Base-by-base conservation (phyloP, 345 rosid genomes). In the Firmiana major region DNA sequence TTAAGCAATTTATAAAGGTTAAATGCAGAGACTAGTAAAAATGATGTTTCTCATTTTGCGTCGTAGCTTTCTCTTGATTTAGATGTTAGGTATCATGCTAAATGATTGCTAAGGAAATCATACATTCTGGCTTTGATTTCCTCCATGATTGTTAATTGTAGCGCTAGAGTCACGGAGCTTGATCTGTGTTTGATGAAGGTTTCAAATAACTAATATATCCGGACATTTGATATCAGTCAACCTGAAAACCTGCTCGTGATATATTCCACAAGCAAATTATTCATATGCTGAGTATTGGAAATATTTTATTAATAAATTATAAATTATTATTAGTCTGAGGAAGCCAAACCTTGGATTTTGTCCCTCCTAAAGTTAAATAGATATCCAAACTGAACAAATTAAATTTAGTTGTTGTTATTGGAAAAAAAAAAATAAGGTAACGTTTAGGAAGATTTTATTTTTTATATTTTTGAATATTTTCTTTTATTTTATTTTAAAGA, bases 171-270 rank as follows among this genome's bases (percentile, higher is more conserved):
- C 75, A 72, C 75, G 75, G 75, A 71, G 36, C 57, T 71, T 54
- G 75, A 71, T 31, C 46, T 51, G 28, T n/a, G 46, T 10, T 65
- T 65, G 15, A 65, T 17, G 9, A 5, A 10, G 5, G 16, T 2
- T 8, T 46, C 21, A 6, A 68, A 68, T 68, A 36, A 31, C 28
- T 17, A 13, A 26, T 24, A 13, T 38, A 46, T 46, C 36, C 38
- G 13, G 65, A 9, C 22, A 31, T 6, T 31, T 10, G 54, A 21
- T 16, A 9, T 49, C 59, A 49, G 21, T 68, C 38, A 70, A 48
- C 59, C 42, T 69, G 42, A 69, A 70, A 70, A 28, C 74, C 24
- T 26, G 74, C 59, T 48, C 59, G 26, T 70, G 74, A 70, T n/a
- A 49, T 49, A 51, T 28, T 49, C 26, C 21, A 31, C 3, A 17